These are phyloP conservation scores for Pseudocercospora ulei DNA, from an alignment of 2,329 filamentous ascomycete species.

Conservation along the genomic window DNA sequence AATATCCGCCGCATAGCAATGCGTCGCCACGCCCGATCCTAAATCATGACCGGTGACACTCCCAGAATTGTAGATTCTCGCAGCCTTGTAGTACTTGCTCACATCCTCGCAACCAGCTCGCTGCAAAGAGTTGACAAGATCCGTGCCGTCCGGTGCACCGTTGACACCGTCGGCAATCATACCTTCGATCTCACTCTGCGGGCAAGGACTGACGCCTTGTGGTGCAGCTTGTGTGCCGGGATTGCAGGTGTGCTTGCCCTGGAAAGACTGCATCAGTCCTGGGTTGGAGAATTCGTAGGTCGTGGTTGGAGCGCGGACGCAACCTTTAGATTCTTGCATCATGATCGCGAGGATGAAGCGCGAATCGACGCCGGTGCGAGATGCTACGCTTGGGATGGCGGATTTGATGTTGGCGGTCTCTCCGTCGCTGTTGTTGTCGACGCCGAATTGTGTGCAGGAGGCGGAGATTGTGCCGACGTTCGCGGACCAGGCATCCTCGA, in stretches of 20 bases:
- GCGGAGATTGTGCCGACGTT: constrained; percentile 34
- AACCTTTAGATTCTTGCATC: constrained; percentile 43
- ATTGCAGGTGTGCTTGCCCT: constrained; percentile 37
- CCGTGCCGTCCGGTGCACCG: constrained; percentile 40
- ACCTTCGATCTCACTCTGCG: constrained; percentile 32
- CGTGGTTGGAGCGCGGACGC: constrained; percentile 41
- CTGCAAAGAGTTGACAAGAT: constrained; percentile 37
- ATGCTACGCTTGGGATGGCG: constrained; percentile 34
- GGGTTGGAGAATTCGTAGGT: constrained; percentile 39
- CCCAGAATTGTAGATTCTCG: constrained; percentile 47
- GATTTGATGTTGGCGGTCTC: constrained; percentile 37
- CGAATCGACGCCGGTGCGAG: constrained; percentile 32
- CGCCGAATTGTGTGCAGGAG: constrained; percentile 35
- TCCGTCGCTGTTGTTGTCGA: constrained; percentile 34
- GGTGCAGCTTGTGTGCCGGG: constrained; percentile 15
- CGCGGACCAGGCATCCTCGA: constrained; percentile 30
- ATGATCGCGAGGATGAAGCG: constrained; percentile 41
- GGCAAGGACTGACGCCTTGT: constrained; percentile 36
- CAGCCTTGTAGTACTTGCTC: constrained; percentile 42
- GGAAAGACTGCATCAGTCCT: constrained; percentile 42
- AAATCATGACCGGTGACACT: constrained; percentile 33
- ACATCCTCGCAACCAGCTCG: constrained; percentile 31
- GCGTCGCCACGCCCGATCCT: constrained; percentile 43
- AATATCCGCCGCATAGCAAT: constrained; percentile 47
- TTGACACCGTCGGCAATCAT: constrained; percentile 41